These are phyloP conservation scores for Boletus holoroseus DNA, from an alignment of 1,284 basidiomycete genomes.

Conservation along the genomic window DNA sequence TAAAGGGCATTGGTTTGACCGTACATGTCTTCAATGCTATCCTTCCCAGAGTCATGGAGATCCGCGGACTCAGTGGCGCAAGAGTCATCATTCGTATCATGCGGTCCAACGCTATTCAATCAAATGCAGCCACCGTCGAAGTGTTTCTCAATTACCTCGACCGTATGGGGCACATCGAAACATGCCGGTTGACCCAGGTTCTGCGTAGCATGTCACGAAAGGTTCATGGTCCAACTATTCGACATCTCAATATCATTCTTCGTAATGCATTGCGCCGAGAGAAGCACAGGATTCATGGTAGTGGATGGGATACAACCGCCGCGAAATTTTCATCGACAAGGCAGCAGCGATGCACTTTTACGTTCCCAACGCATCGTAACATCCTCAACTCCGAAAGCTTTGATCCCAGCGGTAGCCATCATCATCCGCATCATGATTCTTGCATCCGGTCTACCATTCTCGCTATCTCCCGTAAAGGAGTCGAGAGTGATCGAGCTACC, in stretches of 20 bases:
- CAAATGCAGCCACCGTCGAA: conserved; percentile 50
- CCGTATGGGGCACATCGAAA: conserved; percentile 37
- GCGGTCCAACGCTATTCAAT: conserved; percentile 42
- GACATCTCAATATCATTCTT: conserved; percentile 49
- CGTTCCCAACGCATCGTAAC: conserved; percentile 21
- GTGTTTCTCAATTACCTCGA: conserved; percentile 50
- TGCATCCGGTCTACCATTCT: conserved; percentile 42
- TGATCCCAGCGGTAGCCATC: conserved; percentile 48
- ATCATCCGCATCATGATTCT: conserved; percentile 34
- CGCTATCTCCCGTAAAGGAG: conserved; percentile 42
- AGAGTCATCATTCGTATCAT: conserved; percentile 48
- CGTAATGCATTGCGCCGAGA: conserved; percentile 45
- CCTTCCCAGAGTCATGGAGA: conserved; percentile 44
- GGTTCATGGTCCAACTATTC: conserved; percentile 40
- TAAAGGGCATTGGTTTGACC: conserved; percentile 39
- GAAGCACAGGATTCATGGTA: conserved; percentile 39
- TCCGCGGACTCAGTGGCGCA: conserved; percentile 45
- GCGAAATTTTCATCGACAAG: conserved; percentile 36
- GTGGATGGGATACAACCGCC: conserved; percentile 48
- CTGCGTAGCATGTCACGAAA: conserved; percentile 41
- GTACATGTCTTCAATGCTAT: conserved; percentile 55
- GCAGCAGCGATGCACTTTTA: conserved; percentile 7
- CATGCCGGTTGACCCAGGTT: conserved; percentile 43
- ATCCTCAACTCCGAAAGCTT: conserved; percentile 33
- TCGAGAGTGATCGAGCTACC: conserved; percentile 52